Conservation (phyloP, 2,329 filamentous ascomycete species). For the Sclerotinia nivalis region DNA sequence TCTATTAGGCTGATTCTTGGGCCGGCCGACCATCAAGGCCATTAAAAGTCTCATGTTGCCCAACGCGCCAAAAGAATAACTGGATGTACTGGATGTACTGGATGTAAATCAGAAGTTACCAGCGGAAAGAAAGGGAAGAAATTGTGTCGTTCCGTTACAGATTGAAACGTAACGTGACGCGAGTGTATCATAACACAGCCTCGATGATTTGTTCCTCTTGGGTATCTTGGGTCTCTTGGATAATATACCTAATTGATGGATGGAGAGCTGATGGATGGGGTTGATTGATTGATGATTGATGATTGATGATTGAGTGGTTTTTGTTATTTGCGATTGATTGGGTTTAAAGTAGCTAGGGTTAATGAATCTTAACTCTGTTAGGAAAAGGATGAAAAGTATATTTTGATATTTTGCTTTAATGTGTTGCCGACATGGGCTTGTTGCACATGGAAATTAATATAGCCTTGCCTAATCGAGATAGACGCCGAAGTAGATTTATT, state of each 20-base stretch:
- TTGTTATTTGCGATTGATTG: not conserved
- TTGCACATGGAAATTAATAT: constrained; percentile 27
- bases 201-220: constrained; percentile 17
- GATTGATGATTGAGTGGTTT: not conserved
- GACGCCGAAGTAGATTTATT: constrained; percentile 37
- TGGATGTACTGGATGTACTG: constrained; percentile 25
- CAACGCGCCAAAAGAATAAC: constrained; percentile 28
- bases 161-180: constrained; percentile 24
- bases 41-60: constrained; percentile 25
- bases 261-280: not conserved
- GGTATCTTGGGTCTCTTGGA: not conserved
- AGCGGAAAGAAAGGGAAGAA: not conserved
- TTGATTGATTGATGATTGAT: not conserved
- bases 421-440: constrained; percentile 24
- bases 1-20: constrained; percentile 14
- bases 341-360: not conserved
- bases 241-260: not conserved
- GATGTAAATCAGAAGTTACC: constrained; percentile 12
- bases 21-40: constrained; percentile 10
- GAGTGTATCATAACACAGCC: constrained; percentile 25
- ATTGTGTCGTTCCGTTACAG: not conserved
- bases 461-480: constrained; percentile 41
- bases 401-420: not conserved
- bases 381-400: not conserved
- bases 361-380: not conserved